Conservation (phyloP, 1,139 yeast genomes). For the Hemisphaericaspora xylofermentans region DNA sequence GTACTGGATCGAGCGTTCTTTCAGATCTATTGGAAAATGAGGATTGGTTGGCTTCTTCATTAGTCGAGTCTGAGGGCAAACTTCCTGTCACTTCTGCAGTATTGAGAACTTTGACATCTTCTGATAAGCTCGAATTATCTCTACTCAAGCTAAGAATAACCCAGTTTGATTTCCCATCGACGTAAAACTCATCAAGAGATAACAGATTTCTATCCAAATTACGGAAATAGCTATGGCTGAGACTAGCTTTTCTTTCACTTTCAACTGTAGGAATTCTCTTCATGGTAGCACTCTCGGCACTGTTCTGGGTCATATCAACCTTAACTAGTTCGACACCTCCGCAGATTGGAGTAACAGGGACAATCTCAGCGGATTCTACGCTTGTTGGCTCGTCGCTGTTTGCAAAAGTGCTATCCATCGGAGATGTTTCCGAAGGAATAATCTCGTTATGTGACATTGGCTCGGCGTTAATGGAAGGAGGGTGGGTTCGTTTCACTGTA, state of each 20-base stretch:
- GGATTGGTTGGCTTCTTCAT: not conserved
- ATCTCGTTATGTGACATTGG: not conserved
- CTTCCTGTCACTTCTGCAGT: not conserved
- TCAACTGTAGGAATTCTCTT: conserved; percentile 1
- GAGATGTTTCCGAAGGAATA: not conserved
- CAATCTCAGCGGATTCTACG: not conserved
- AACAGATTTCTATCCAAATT: not conserved
- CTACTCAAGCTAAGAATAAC: conserved; percentile 18
- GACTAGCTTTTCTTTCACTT: not conserved
- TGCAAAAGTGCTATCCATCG: not conserved
- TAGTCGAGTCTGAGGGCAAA: not conserved
- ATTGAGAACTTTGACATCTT: not conserved
- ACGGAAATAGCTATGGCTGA: not conserved
- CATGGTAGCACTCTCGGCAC: not conserved
- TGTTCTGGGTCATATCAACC: not conserved
- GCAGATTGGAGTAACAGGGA: not conserved
- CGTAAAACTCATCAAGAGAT: not conserved
- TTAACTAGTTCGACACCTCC: not conserved
- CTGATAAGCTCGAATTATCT: conserved; percentile 7
- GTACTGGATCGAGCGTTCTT: conserved; percentile 3
- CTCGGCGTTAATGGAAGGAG: not conserved
- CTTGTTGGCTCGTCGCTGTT: not conserved
- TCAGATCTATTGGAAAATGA: conserved; percentile 1
- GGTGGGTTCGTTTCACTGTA: not conserved
- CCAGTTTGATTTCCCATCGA: conserved; percentile 42